Conservation (phyloP, 768 basidiomycete genomes). For the Suillus lakei region DNA sequence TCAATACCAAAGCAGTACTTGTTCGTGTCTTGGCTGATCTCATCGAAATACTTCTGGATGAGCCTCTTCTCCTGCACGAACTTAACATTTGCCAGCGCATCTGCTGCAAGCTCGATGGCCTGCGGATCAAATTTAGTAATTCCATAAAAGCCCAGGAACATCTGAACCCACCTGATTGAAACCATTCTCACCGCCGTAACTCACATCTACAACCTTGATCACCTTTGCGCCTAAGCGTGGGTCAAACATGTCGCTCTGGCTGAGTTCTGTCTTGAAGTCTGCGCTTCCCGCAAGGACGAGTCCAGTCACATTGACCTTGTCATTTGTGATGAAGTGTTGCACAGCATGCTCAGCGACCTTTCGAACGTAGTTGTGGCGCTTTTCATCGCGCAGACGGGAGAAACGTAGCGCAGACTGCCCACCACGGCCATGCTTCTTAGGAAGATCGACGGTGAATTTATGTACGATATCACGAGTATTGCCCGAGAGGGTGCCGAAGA, state of each 20-base stretch:
- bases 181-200: constrained; percentile 98
- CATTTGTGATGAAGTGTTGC: constrained; percentile 96
- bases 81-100: constrained; percentile 97
- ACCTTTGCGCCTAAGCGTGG: constrained; percentile 85
- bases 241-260: constrained; percentile 97
- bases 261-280: constrained; percentile 98
- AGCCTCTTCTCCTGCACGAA: constrained; percentile 99
- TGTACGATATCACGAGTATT: constrained; percentile 98
- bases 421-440: constrained; percentile 99
- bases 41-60: constrained; percentile 98
- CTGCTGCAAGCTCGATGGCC: constrained; percentile 97
- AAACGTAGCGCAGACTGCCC: constrained; percentile 99
- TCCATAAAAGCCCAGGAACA: not conserved
- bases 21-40: constrained; percentile 96
- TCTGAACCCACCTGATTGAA: constrained; percentile 88
- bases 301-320: constrained; percentile 98
- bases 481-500: constrained; percentile 94
- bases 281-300: constrained; percentile 96
- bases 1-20: constrained; percentile 98
- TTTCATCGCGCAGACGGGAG: constrained; percentile 98
- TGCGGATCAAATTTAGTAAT: constrained; percentile 32
- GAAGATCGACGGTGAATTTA: constrained; percentile 98
- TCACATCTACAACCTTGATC: constrained; percentile 98
- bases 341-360: constrained; percentile 98
- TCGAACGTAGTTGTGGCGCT: constrained; percentile 99